Conservation (phyloP, 139 green algal genomes). For the Yamagishiella unicocca region DNA sequence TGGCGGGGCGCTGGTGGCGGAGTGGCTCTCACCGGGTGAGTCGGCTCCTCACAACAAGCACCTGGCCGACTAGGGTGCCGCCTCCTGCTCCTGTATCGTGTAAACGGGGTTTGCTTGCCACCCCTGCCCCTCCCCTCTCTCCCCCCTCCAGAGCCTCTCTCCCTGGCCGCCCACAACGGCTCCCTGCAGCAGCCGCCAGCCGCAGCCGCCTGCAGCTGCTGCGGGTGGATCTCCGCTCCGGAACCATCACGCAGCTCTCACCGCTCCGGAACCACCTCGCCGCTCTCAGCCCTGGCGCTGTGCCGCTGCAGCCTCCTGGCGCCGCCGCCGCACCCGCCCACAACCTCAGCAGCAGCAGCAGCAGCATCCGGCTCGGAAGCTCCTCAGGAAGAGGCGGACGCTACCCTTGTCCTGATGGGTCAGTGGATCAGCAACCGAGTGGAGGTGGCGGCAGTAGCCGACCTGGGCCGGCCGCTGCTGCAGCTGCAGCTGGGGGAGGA, state of each 20-base stretch:
- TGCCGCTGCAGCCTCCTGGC: no score
- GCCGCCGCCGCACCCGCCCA: no score
- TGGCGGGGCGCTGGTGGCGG: background rate
- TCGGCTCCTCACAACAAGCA: background rate
- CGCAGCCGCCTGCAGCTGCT: no score
- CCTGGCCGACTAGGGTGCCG: background rate
- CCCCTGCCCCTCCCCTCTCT: background rate
- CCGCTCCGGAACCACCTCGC: no score
- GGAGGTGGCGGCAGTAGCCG: background rate
- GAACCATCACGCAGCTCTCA: no score
- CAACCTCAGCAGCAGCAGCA: background rate
- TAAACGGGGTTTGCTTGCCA: no score
- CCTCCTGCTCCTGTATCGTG: no score
- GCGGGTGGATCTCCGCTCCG: no score
- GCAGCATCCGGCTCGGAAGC: background rate
- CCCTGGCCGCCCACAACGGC: constrained; percentile 31
- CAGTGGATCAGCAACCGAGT: constrained; percentile 43
- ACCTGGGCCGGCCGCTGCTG: background rate
- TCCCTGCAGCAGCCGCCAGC: constrained; percentile 24
- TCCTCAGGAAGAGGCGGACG: background rate
- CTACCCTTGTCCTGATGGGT: constrained; percentile 10
- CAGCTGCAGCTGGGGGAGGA: background rate
- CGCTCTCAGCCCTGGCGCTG: no score
- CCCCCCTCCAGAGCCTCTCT: background rate
- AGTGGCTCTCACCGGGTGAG: constrained; percentile 36